Evolutionary conservation across 208 protist genomes (phyloP), one percentile per base, ranked within the genome.

Genomic region (Tritrichomonas musculus): DNA sequence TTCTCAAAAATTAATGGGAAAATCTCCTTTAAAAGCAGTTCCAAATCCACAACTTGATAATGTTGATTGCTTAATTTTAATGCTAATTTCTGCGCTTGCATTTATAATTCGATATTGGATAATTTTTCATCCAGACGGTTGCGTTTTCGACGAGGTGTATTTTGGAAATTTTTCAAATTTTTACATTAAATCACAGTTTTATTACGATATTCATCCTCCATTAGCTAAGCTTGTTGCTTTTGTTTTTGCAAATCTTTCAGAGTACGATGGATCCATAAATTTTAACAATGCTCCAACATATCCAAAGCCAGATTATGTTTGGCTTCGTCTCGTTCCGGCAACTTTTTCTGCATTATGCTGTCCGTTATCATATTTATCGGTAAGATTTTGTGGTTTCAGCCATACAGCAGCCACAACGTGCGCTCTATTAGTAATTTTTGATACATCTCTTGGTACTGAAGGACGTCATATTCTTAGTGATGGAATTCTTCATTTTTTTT

Each of bases 161-260:
- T 88, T 88, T 39, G 77, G 77, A 14, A 88, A 88, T 57, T 88
- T 88, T 47, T 33, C 77, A 57, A 88, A 88, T 88, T 88, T 30
- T 30, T 88, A 88, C 41, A 53, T 88, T 9, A 27, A n/a, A 0
- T 9, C n/a, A 9, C 13, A 14, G 39, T 88, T 88, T 30, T 88
- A 53, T 47, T 88, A 53, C 30, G 77, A 88, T 57, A 88, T 88
- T 60, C 77, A 88, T 39, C 77, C 77, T 17, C 77, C 77, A 5
- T 27, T 88, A 3, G 77, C 27, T 33, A 88, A 88, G 57, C 25
- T 88, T 5, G 41, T 88, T 9, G 47, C 47, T 27, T 44, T 27
- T 8, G 39, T 27, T 39, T 14, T 88, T 39, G 77, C 77, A 36
- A 53, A 88, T 57, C 39, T 55, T 14, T 44, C 77, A 55, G 77